A percentile compares a stretch with the other conserved stretches of the same genome.
Evolutionary conservation across 2,329 filamentous ascomycete genomes (phyloP).

Genomic region (Xylaria arbuscula): DNA sequence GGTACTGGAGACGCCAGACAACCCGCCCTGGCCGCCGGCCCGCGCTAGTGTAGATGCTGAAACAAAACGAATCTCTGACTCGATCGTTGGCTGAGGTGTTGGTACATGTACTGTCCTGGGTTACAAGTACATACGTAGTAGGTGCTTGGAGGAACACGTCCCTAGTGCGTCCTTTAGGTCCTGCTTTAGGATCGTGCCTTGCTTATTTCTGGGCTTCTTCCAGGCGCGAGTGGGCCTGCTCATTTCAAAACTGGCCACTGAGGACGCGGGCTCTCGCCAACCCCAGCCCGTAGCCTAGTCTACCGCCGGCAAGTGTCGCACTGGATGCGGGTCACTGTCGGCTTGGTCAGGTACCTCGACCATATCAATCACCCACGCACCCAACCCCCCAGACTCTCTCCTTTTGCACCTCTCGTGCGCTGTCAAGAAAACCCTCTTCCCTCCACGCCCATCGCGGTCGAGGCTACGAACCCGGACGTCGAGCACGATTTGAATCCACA

Average conservation of each 20-base stretch:
- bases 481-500: constrained; percentile 19
- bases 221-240: constrained; percentile 30
- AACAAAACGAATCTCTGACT: constrained; percentile 23
- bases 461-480: constrained; percentile 22
- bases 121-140: too few relatives aligned
- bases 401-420: constrained; percentile 23
- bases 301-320: constrained; percentile 32
- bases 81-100: constrained; percentile 1
- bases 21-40: not conserved
- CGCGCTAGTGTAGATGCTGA: constrained; percentile 5
- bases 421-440: constrained; percentile 24
- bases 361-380: constrained; percentile 35
- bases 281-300: constrained; percentile 24
- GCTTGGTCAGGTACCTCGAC: constrained; percentile 34
- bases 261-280: constrained; percentile 9
- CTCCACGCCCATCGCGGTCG: constrained; percentile 23
- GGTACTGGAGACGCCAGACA: not conserved
- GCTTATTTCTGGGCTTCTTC: constrained; percentile 23
- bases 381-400: constrained; percentile 30
- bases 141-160: constrained; percentile 3
- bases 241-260: constrained; percentile 35
- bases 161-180: not conserved
- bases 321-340: constrained; percentile 33
- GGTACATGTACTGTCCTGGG: too few relatives aligned
- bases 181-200: constrained; percentile 32